Percentiles rank a stretch among this genome's conserved stretches.
These are phyloP conservation scores for Xerocomus minutiporus DNA, from an alignment of 1,284 basidiomycete species.

Conservation along the genomic window DNA sequence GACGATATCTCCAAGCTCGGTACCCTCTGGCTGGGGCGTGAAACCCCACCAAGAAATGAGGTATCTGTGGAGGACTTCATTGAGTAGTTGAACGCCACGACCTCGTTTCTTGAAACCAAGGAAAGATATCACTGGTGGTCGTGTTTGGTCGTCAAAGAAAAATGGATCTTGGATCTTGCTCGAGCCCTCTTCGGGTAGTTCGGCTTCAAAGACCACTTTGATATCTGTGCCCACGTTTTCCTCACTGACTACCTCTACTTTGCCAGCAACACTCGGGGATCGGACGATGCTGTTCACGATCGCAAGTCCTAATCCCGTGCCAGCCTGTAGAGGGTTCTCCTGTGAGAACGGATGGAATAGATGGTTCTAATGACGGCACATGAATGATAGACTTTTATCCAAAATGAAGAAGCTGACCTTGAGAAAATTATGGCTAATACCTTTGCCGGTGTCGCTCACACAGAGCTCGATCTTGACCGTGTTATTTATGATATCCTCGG, in stretches of 20 bases:
- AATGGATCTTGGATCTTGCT: constrained; percentile 43
- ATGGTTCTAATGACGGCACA: constrained; percentile 61
- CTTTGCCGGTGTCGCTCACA: constrained; percentile 90
- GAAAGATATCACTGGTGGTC: constrained; percentile 59
- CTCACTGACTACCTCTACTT: constrained; percentile 83
- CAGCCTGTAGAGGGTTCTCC: constrained; percentile 86
- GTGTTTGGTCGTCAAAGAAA: constrained; percentile 42
- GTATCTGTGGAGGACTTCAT: constrained; percentile 62
- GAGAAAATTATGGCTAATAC: constrained; percentile 83
- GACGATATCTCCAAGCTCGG: constrained; percentile 66
- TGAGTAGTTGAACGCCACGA: constrained; percentile 67
- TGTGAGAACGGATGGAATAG: constrained; percentile 97
- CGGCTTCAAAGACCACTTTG: constrained; percentile 80
- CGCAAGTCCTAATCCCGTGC: constrained; percentile 93
- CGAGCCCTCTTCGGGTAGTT: constrained; percentile 46
- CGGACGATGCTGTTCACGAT: constrained; percentile 93
- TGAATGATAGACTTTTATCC: constrained; percentile 10
- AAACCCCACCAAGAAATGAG: constrained; percentile 79
- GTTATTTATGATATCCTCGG: constrained; percentile 46
- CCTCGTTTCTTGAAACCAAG: constrained; percentile 69
- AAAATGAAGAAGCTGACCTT: constrained; percentile 46
- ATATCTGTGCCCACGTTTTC: constrained; percentile 93
- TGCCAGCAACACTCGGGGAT: constrained; percentile 83
- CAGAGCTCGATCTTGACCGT: constrained; percentile 79
- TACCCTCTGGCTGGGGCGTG: constrained; percentile 42